Base-by-base conservation (phyloP, 225 moss, liverwort and hornwort species). In the Ulota crispa region DNA sequence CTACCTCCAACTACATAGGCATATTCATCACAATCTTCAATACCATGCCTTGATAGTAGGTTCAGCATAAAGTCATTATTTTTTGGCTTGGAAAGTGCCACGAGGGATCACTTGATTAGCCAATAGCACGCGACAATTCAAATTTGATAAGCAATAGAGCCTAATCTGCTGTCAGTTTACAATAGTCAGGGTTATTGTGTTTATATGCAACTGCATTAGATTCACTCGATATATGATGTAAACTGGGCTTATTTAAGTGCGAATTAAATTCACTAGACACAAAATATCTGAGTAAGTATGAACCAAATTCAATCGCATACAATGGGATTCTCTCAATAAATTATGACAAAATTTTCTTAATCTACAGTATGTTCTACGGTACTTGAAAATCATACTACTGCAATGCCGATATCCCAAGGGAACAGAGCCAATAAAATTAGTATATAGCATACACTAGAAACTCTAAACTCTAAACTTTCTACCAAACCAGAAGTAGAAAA, bases 1-100 rank as follows among this genome's bases (percentile, higher is more conserved):
- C 89, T 63, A 98, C 97, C 89, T 98, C 97, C 78, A 98, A 79
- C 95, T 98, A 78, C 69, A 82, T 14, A 79, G 36, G 34, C 42
- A 75, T 67, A 75, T 67, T 66, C 60, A 50, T 75, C 27, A 70
- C 59, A 39, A 71, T 55, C 37, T 53, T 85, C 59, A 75, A 41
- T 16, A 73, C 5, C 50, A 50, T 50, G 4, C 18, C 16, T 50
- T 50, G 50, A 50, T 18, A 50, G 16, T 5, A 50, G 50, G 18
- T 50, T 18, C 50, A 50, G 50, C 50, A 16, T 50, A 50, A 50
- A 50, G 5, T 50, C 50, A 50, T 50, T 50, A 50, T 2, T 50
- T 50, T 50, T 50, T 18, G 50, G 18, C 50, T 50, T 50, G 18
- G 15, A 50, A 18, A 50, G 5, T 50, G 50, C 50, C 50, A 50